Evolutionary conservation across 164 flowering plant species (phyloP).

Genomic region (Houttuynia cordata): DNA sequence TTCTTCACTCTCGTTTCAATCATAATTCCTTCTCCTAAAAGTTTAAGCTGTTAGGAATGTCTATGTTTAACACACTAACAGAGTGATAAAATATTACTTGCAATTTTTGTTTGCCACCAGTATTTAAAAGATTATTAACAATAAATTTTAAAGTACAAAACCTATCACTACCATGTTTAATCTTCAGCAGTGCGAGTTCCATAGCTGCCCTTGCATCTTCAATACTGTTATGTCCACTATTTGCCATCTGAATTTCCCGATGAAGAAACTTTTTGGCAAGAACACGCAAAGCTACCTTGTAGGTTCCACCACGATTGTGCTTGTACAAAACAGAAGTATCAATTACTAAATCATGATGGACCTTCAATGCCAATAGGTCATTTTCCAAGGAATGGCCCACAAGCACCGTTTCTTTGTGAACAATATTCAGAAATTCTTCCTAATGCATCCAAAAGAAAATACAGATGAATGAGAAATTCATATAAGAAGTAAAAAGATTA

Average conservation of each 20-base stretch:
- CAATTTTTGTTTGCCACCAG: too few relatives aligned
- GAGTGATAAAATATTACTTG: too few relatives aligned
- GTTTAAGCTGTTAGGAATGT: too few relatives aligned
- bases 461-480: not conserved
- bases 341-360: slow-evolving; percentile 63
- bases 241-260: slow-evolving; percentile 73
- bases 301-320: slow-evolving; percentile 60
- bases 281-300: slow-evolving; percentile 77
- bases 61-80: too few relatives aligned
- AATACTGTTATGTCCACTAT: slow-evolving; percentile 78
- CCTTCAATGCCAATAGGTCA: slow-evolving; percentile 80
- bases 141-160: not conserved
- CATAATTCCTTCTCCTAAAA: too few relatives aligned
- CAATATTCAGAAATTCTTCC: slow-evolving; percentile 79
- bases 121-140: too few relatives aligned
- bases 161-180: slow-evolving; percentile 54
- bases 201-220: slow-evolving; percentile 97
- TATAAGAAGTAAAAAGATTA: slow-evolving; percentile 4
- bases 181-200: slow-evolving; percentile 80
- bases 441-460: slow-evolving; percentile 15
- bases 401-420: slow-evolving; percentile 75
- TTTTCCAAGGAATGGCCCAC: slow-evolving; percentile 98
- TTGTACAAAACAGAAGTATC: slow-evolving; percentile 89
- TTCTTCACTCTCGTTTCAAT: too few relatives aligned
- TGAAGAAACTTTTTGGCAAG: slow-evolving; percentile 70